Percentiles rank a stretch among this genome's conserved stretches.
Conservation (phyloP, 1,284 basidiomycete genomes). For the Sporisorium reilianum region DNA sequence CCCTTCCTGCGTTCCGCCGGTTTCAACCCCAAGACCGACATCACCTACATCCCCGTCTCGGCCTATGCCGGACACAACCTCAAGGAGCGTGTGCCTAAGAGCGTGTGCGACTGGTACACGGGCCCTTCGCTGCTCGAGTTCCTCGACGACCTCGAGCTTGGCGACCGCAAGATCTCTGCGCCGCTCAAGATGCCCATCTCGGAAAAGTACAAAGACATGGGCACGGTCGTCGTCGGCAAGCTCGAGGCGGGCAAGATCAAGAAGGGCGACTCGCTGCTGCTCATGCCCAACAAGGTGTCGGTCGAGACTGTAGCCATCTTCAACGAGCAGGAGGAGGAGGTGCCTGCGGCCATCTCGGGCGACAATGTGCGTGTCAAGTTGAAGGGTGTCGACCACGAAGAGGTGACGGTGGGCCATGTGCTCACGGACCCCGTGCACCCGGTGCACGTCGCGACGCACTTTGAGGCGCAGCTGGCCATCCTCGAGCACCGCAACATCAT, state of each 20-base stretch:
- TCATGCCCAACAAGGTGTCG: constrained; percentile 65
- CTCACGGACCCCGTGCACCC: constrained; percentile 63
- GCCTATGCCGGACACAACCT: constrained; percentile 67
- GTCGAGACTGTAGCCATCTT: constrained; percentile 65
- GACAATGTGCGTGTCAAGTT: constrained; percentile 69
- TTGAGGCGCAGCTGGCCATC: constrained; percentile 69
- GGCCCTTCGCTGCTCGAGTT: constrained; percentile 62
- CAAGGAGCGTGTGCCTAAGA: constrained; percentile 63
- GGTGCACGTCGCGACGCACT: constrained; percentile 65
- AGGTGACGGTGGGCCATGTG: constrained; percentile 65
- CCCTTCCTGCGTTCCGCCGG: constrained; percentile 65
- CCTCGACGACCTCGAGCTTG: constrained; percentile 63
- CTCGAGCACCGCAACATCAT: constrained; percentile 69
- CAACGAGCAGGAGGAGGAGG: constrained; percentile 68
- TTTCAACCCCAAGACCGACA: constrained; percentile 69
- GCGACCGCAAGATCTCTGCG: constrained; percentile 65
- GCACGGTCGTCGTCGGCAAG: constrained; percentile 68
- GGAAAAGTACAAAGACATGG: constrained; percentile 70
- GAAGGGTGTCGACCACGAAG: constrained; percentile 67
- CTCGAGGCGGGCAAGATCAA: constrained; percentile 66
- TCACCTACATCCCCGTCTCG: constrained; percentile 67
- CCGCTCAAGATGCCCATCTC: constrained; percentile 69
- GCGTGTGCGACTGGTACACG: constrained; percentile 63
- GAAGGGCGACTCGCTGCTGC: constrained; percentile 61
- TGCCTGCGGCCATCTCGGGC: constrained; percentile 68